phyloP scores from a whole-genome alignment of 352 stramenopile species.

The Elongisporangium anandrum region DNA sequence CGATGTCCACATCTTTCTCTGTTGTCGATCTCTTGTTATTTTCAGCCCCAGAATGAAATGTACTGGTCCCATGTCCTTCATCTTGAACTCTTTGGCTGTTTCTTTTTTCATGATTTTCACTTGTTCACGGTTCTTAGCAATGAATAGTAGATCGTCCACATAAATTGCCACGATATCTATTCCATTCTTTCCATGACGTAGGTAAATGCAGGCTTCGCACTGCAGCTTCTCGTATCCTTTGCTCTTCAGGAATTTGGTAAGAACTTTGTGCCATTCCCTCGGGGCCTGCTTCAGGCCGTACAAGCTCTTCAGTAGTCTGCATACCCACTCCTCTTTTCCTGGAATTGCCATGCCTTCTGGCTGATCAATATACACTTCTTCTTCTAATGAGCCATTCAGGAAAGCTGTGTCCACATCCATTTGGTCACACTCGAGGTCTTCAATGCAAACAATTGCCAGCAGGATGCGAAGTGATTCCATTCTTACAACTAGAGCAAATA shows the following conservation, averaged over 20 bases:
- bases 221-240: constrained; percentile 5
- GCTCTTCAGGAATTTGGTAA: background rate
- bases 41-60: constrained; percentile 7
- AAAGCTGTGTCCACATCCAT: constrained; percentile 12
- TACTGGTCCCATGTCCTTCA: constrained; percentile 6
- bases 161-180: constrained; percentile 9
- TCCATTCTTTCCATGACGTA: background rate
- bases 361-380: constrained; percentile 13
- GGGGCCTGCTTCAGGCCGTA: background rate
- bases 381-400: constrained; percentile 6
- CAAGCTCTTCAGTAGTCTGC: constrained; percentile 5
- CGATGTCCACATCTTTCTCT: constrained; percentile 9
- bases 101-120: background rate
- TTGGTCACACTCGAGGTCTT: constrained; percentile 13
- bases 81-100: constrained; percentile 4
- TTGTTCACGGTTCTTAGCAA: background rate
- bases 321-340: constrained; percentile 1
- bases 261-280: constrained; percentile 1
- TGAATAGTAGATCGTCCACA: constrained; percentile 11
- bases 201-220: constrained; percentile 9
- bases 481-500: constrained; percentile 1
- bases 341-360: constrained; percentile 2
- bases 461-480: constrained; percentile 10
- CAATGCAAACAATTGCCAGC: constrained; percentile 7
- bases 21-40: constrained; percentile 1